phyloP scores from a whole-genome alignment of 768 basidiomycete species.

The Crassisporium funariophilum region DNA sequence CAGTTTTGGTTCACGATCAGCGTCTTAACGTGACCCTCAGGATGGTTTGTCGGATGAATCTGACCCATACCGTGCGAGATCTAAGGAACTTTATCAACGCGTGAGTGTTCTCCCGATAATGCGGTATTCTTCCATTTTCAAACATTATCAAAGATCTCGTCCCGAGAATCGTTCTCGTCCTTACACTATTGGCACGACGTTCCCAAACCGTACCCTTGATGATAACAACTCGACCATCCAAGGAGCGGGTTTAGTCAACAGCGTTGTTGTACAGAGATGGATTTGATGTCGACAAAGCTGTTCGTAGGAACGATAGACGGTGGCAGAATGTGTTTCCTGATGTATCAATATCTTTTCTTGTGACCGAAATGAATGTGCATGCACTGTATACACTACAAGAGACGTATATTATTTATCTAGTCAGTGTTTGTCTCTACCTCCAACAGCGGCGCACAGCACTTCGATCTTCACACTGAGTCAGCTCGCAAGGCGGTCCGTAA shows the following conservation, averaged over 20 bases:
- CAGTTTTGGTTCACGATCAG: not conserved
- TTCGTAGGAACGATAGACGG: not conserved
- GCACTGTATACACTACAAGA: too few species aligned
- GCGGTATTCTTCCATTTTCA: not conserved
- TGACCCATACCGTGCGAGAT: slow-evolving; percentile 86
- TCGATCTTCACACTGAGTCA: too few species aligned
- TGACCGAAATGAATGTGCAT: not conserved
- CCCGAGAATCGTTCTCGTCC: slow-evolving; percentile 61
- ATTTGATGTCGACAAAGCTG: slow-evolving; percentile 18
- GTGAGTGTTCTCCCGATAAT: slow-evolving; percentile 47
- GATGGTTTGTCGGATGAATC: slow-evolving; percentile 85
- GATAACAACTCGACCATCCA: slow-evolving; percentile 68
- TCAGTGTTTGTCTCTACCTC: too few species aligned
- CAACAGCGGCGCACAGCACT: too few species aligned
- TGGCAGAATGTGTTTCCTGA: not conserved
- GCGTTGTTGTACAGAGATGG: slow-evolving; percentile 87
- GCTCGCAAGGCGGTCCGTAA: too few species aligned
- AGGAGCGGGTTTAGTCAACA: slow-evolving; percentile 72
- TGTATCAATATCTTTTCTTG: not conserved
- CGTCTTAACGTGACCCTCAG: slow-evolving; percentile 35
- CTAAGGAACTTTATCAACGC: slow-evolving; percentile 87
- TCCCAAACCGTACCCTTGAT: slow-evolving; percentile 77
- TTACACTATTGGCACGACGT: slow-evolving; percentile 87
- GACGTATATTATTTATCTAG: too few species aligned
- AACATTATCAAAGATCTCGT: slow-evolving; percentile 51